Evolutionary conservation across 257 asterid genomes (phyloP).

Genomic region (Solanum rostratum): DNA sequence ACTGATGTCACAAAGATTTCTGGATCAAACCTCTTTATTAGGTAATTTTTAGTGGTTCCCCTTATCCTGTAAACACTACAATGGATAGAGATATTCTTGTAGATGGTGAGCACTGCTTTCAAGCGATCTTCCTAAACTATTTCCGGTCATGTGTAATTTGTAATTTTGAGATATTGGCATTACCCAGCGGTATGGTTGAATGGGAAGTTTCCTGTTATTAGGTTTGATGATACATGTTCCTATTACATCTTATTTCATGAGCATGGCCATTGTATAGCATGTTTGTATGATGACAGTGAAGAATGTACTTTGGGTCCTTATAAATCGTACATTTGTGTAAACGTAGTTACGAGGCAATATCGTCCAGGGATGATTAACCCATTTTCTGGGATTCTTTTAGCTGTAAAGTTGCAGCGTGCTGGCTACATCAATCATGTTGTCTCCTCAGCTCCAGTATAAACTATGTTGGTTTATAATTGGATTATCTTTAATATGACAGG

Average conservation of each 20-base stretch:
- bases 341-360: neutral
- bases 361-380: neutral
- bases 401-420: neutral
- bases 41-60: conserved; percentile 30
- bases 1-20: conserved; percentile 69
- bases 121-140: neutral
- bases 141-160: neutral
- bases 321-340: neutral
- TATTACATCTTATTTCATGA: neutral
- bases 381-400: neutral
- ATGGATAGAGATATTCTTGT: neutral
- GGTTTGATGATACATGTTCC: neutral
- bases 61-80: neutral
- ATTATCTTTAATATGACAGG: conserved; percentile 34
- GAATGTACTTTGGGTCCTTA: neutral
- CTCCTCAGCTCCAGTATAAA: neutral
- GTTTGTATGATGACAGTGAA: neutral
- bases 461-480: neutral
- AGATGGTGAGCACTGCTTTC: neutral
- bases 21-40: conserved; percentile 62
- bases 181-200: neutral
- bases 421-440: neutral
- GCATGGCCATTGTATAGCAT: neutral
- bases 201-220: neutral
- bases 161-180: neutral